Conservation (phyloP, 495 filamentous ascomycete genomes). For the Penicillium paradoxum region DNA sequence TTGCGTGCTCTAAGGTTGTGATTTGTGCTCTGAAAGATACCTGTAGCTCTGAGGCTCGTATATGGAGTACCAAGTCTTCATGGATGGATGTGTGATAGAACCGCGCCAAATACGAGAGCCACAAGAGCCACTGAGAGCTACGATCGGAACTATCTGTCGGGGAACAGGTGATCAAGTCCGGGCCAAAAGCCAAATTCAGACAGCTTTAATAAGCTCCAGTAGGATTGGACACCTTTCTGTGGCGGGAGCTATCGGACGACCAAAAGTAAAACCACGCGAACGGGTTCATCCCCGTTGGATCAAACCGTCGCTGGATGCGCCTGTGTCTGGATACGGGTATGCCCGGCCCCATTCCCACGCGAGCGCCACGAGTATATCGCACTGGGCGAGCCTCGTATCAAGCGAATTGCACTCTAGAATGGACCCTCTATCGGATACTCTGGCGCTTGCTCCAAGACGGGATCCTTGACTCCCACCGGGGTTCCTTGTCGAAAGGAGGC, state of each 20-base stretch:
- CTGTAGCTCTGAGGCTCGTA: conserved; percentile 1
- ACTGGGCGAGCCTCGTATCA: conserved; percentile 3
- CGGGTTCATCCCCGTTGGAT: conserved; percentile 4
- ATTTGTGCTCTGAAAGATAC: background rate
- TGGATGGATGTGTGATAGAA: background rate
- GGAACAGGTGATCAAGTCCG: conserved; percentile 16
- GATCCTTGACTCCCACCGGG: conserved; percentile 9
- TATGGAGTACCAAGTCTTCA: background rate
- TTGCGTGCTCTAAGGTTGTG: background rate
- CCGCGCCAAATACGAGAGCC: background rate
- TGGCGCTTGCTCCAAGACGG: background rate
- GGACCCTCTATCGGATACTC: background rate
- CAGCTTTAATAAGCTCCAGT: background rate
- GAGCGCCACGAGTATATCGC: conserved; percentile 7
- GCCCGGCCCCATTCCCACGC: conserved; percentile 2
- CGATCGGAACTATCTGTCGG: conserved; percentile 3
- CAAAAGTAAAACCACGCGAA: conserved; percentile 18
- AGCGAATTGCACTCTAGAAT: background rate
- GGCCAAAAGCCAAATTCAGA: conserved; percentile 2
- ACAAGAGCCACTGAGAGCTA: background rate
- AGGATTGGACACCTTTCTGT: conserved; percentile 12
- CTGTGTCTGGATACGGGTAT: conserved; percentile 2
- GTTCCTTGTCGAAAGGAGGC: conserved; percentile 1
- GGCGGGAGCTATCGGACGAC: conserved; percentile 14
- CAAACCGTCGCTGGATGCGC: conserved; percentile 10